These are phyloP conservation scores for Buxus sempervirens DNA, from an alignment of 164 flowering plant species.

Conservation along the genomic window DNA sequence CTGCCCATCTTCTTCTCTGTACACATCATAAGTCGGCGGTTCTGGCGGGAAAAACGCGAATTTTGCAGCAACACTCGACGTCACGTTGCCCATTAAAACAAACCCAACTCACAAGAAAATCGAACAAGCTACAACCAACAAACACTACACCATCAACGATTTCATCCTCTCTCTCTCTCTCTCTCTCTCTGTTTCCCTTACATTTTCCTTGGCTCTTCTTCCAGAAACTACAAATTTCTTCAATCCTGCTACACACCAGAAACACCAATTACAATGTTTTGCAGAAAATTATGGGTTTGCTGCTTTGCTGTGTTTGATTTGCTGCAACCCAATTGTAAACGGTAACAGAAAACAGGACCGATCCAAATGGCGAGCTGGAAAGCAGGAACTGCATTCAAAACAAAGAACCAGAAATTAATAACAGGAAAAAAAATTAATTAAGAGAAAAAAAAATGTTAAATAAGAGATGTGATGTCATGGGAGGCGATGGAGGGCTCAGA, in stretches of 20 bases:
- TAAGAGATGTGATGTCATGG: constrained; percentile 6
- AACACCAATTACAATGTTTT: neutral
- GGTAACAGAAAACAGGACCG: constrained; percentile 47
- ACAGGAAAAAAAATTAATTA: neutral
- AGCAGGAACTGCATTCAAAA: constrained; percentile 28
- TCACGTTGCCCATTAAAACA: constrained; percentile 77
- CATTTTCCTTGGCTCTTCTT: neutral
- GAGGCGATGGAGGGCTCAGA: constrained; percentile 40
- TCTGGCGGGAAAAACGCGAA: constrained; percentile 98
- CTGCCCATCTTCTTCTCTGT: constrained; percentile 51
- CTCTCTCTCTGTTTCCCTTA: neutral
- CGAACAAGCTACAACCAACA: neutral
- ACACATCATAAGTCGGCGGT: constrained; percentile 89
- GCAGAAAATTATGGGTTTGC: neutral
- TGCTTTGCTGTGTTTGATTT: constrained; percentile 5
- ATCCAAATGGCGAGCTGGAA: constrained; percentile 33
- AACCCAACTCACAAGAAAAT: neutral
- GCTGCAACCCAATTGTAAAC: constrained; percentile 16
- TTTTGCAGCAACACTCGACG: constrained; percentile 78
- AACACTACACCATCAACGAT: neutral
- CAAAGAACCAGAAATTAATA: constrained; percentile 8
- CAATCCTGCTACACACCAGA: neutral
- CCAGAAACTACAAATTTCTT: neutral
- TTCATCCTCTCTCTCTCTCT: neutral
- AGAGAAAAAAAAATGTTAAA: neutral